These are phyloP conservation scores for Diaporthe australafricana DNA, from an alignment of 2,329 filamentous ascomycete genomes.

Conservation along the genomic window DNA sequence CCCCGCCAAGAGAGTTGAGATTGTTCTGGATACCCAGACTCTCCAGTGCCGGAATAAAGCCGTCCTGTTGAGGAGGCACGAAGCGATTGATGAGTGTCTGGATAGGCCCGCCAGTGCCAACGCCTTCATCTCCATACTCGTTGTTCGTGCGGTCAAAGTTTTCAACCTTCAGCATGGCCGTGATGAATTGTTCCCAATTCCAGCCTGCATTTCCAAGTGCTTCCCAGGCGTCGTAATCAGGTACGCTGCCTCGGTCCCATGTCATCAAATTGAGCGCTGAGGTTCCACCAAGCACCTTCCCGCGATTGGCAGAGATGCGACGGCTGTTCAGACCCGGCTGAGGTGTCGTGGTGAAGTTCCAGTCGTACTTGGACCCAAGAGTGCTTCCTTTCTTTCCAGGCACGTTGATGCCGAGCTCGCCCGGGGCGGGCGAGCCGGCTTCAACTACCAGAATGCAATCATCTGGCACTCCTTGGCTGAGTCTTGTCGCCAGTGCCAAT, in stretches of 20 bases:
- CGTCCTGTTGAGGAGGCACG: conserved; percentile 1
- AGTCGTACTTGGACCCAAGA: conserved; percentile 53
- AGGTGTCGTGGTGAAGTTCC: conserved; percentile 54
- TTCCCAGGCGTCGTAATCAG: conserved; percentile 68
- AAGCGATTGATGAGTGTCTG: conserved; percentile 11
- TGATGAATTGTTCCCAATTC: conserved; percentile 57
- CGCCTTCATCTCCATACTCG: neutral
- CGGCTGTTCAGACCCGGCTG: conserved; percentile 54
- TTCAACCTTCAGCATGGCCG: conserved; percentile 23
- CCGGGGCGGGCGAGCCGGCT: conserved; percentile 49
- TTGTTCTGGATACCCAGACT: conserved; percentile 13
- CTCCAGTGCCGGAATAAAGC: conserved; percentile 8
- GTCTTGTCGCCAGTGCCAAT: conserved; percentile 61
- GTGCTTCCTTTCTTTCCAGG: conserved; percentile 51
- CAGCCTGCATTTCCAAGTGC: conserved; percentile 68
- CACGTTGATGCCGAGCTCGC: conserved; percentile 45
- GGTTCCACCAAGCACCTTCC: conserved; percentile 71
- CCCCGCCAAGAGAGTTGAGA: conserved; percentile 3
- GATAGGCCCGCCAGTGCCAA: neutral
- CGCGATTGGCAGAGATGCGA: conserved; percentile 54
- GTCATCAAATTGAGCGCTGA: conserved; percentile 71
- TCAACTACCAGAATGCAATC: conserved; percentile 58
- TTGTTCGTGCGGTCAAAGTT: conserved; percentile 23
- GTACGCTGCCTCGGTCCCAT: conserved; percentile 57
- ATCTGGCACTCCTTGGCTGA: conserved; percentile 51